Base-by-base conservation (phyloP, 345 rosid genomes). In the Eucalyptus rudis region DNA sequence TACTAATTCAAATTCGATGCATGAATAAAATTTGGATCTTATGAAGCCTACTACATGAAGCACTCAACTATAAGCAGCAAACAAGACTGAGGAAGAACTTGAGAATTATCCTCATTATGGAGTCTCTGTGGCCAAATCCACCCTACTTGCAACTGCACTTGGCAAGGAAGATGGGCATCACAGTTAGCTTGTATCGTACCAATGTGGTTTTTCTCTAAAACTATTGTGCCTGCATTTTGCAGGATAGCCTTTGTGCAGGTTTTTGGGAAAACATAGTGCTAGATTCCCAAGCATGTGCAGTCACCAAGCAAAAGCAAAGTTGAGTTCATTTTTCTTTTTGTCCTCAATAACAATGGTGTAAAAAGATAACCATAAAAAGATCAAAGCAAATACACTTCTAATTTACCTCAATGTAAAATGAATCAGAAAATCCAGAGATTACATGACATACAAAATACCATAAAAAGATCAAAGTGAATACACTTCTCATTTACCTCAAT, bases 341-440 rank as follows among this genome's bases (percentile, higher is more conserved):
- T 76, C 83, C 83, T 76, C 45, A 3, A 76, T 36, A 36, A 36
- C 45, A 76, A 76, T 36, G 47, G 83, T 44, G 14, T 36, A 24
- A 76, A 76, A 76, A 76, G 83, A 76, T 76, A 40, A 76, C 47
- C 27, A 76, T 36, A 36, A 36, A 5, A 20, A 36, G 47, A 76
- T 36, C 47, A 86, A 86, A 86, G 43, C 8, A n/a, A n/a, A 49
- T 59, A 66, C 89, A 10, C 27, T 52, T 47, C 81, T 71, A 15
- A 86, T 56, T 87, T 91, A 96, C 98, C 98, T 97, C 95, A 15
- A 62, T 91, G 92, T 96, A 97, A 91, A 97, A 97, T 52, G 97
- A 93, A 94, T 97, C 97, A 13, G 98, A 94, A 90, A 96, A 94
- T 13, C 98, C 99, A 85, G 99, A 96, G 97, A 97, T 96, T 90